phyloP scores from a whole-genome alignment of 176 grass and related monocot genomes.

The Melocanna baccifera region DNA sequence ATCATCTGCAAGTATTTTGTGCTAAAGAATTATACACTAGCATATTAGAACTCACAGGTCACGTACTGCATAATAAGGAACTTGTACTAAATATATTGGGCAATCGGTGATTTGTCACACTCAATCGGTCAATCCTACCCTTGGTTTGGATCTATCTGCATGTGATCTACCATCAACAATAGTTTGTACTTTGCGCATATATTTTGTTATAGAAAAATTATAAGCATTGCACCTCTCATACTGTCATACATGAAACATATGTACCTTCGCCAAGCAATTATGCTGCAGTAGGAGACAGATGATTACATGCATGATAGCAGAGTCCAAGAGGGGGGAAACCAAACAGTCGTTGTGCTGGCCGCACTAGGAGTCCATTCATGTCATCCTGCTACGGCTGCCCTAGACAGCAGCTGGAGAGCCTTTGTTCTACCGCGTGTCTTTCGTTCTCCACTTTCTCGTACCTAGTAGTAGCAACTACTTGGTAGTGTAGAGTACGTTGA shows the following conservation, averaged over 20 bases:
- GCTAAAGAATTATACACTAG: neutral
- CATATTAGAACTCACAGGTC: neutral
- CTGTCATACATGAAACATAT: neutral
- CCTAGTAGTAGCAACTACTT: neutral
- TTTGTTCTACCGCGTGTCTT: neutral
- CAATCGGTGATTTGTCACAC: neutral
- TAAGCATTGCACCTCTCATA: neutral
- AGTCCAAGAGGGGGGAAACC: neutral
- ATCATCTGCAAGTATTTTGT: neutral
- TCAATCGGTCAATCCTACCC: neutral
- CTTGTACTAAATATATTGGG: neutral
- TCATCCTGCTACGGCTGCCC: neutral
- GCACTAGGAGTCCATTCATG: slow-evolving; percentile 11
- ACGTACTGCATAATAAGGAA: neutral
- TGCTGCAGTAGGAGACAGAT: slow-evolving; percentile 8
- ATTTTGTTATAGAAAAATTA: neutral
- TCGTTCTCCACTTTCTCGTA: neutral
- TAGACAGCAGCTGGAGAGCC: neutral
- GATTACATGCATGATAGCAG: slow-evolving; percentile 1
- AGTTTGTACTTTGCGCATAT: neutral
- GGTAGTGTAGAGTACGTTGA: neutral
- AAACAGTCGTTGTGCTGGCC: neutral
- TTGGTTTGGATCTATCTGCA: neutral
- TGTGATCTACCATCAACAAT: neutral
- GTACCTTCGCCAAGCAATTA: slow-evolving; percentile 13